phyloP scores from a whole-genome alignment of 345 rosid genomes.

The Gossypium bickii region DNA sequence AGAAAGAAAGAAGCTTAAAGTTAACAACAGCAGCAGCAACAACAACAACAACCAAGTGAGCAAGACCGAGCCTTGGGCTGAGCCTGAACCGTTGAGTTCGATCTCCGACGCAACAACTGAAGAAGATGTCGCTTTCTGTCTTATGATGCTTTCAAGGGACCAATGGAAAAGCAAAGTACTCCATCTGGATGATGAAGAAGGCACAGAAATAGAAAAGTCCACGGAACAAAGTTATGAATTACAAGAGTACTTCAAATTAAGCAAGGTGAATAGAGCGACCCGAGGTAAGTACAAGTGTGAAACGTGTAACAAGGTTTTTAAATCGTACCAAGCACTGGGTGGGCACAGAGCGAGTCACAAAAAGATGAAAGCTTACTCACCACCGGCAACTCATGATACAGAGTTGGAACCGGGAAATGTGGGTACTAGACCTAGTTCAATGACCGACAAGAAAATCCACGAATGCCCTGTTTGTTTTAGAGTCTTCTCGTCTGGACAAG shows the following conservation, averaged over 20 bases:
- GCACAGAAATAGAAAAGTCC: constrained; percentile 28
- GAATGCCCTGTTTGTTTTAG: constrained; percentile 81
- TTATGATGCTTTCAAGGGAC: constrained; percentile 87
- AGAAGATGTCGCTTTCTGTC: constrained; percentile 89
- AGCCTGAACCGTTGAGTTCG: constrained; percentile 66
- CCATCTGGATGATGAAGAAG: constrained; percentile 21
- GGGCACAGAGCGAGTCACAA: constrained; percentile 94
- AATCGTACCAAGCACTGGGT: constrained; percentile 90
- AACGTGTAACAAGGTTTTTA: constrained; percentile 72
- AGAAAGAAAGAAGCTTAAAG: constrained; percentile 24
- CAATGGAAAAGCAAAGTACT: constrained; percentile 50
- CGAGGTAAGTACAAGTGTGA: constrained; percentile 70
- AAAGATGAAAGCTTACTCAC: constrained; percentile 36
- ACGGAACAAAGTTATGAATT: constrained; percentile 42
- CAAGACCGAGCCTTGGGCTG: constrained; percentile 30
- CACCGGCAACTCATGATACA: constrained; percentile 22
- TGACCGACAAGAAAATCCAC: constrained; percentile 45
- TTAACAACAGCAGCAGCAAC: not conserved
- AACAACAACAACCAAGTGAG: constrained; percentile 3
- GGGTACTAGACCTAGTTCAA: constrained; percentile 16
- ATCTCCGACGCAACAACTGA: constrained; percentile 73
- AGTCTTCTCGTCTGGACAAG: constrained; percentile 91
- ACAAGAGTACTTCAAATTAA: constrained; percentile 25
- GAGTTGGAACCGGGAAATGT: constrained; percentile 35
- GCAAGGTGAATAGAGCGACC: constrained; percentile 27